phyloP scores from a whole-genome alignment of 2,329 filamentous ascomycete genomes.

The Ampelomyces quisqualis region DNA sequence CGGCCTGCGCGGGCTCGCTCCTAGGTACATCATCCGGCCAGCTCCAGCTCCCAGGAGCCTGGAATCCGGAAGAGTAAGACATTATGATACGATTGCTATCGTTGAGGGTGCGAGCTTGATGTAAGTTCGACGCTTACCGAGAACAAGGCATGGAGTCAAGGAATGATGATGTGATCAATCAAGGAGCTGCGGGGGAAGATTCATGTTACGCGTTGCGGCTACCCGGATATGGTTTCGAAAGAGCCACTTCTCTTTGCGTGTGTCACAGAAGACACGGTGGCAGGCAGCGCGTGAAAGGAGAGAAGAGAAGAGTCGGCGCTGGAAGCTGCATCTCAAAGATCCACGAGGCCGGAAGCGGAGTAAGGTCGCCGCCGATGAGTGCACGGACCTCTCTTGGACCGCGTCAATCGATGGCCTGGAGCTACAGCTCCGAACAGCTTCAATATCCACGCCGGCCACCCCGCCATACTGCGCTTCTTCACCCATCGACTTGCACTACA shows the following conservation, averaged over 20 bases:
- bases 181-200: slow-evolving; percentile 22
- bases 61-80: slow-evolving; percentile 46
- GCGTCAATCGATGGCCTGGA: slow-evolving; percentile 36
- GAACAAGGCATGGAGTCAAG: slow-evolving; percentile 22
- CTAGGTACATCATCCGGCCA: slow-evolving; percentile 51
- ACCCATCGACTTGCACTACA: slow-evolving; percentile 4
- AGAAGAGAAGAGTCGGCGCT: slow-evolving; percentile 12
- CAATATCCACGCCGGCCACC: slow-evolving; percentile 17
- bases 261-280: slow-evolving; percentile 34
- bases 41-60: slow-evolving; percentile 47
- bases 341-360: slow-evolving; percentile 11
- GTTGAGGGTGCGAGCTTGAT: slow-evolving; percentile 5
- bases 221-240: slow-evolving; percentile 20
- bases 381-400: slow-evolving; percentile 10
- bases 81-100: slow-evolving; percentile 26
- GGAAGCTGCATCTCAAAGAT: slow-evolving; percentile 20
- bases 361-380: slow-evolving; percentile 20
- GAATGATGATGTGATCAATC: slow-evolving; percentile 23
- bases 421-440: slow-evolving; percentile 34
- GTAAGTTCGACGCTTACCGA: slow-evolving; percentile 25
- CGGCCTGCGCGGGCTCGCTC: slow-evolving; percentile 18
- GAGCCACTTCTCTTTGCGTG: slow-evolving; percentile 17
- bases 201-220: slow-evolving; percentile 21
- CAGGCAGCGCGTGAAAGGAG: slow-evolving; percentile 19
- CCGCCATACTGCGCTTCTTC: slow-evolving; percentile 9